Evolutionary conservation across 495 filamentous ascomycete species (phyloP).

Genomic region (Letharia lupina): DNA sequence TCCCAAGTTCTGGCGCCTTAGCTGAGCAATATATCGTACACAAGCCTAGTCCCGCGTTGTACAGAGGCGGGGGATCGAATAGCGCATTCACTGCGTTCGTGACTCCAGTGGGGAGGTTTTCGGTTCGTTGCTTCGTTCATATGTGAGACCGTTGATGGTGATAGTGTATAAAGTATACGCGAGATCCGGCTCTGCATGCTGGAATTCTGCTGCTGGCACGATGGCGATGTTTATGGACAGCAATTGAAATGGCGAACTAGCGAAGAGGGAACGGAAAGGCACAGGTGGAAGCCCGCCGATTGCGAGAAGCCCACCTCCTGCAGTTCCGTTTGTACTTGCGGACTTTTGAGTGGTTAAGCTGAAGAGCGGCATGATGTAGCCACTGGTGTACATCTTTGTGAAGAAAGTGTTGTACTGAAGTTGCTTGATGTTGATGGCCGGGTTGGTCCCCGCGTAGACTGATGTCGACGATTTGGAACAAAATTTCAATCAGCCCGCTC

Average conservation of each 20-base stretch:
- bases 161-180: conserved; percentile 34
- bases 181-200: not conserved
- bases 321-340: conserved; percentile 9
- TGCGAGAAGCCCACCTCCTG: conserved; percentile 31
- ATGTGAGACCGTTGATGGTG: conserved; percentile 8
- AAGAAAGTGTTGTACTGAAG: conserved; percentile 47
- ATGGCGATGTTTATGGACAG: not conserved
- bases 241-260: conserved; percentile 29
- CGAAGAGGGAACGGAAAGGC: conserved; percentile 27
- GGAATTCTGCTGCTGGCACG: no score
- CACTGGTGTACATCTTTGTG: conserved; percentile 45
- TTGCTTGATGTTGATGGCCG: conserved; percentile 22
- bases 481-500: conserved; percentile 53
- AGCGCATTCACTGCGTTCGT: conserved; percentile 42
- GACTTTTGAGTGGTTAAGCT: conserved; percentile 27
- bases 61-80: conserved; percentile 46
- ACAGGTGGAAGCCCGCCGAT: conserved; percentile 43
- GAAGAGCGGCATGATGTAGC: conserved; percentile 46
- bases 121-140: not conserved
- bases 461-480: conserved; percentile 46
- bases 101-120: conserved; percentile 29
- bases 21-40: conserved; percentile 51
- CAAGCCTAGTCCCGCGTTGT: no score
- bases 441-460: conserved; percentile 28
- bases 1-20: conserved; percentile 41